Evolutionary conservation across 306 rosid species (phyloP).

Genomic region (Begonia loranthoides): DNA sequence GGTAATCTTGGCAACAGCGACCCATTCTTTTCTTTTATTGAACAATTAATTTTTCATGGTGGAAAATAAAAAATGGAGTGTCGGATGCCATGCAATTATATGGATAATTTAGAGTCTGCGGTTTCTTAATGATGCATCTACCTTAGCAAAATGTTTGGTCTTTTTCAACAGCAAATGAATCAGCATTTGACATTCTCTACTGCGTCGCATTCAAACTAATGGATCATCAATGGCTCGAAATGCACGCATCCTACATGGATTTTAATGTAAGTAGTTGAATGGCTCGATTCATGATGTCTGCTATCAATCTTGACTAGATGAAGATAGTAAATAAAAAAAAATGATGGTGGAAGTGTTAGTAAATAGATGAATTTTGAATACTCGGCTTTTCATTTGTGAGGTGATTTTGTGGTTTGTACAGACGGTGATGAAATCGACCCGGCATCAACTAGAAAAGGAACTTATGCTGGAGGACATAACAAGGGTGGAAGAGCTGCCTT

Average conservation of each 20-base stretch:
- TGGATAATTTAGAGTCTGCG: background rate
- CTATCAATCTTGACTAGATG: background rate
- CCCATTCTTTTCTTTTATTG: background rate
- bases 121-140: background rate
- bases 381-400: background rate
- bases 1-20: background rate
- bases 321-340: background rate
- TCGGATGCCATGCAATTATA: no score
- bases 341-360: background rate
- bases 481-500: conserved; percentile 90
- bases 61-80: background rate
- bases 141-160: background rate
- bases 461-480: conserved; percentile 61
- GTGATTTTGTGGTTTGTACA: background rate
- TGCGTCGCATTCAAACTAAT: conserved; percentile 73
- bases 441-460: conserved; percentile 70
- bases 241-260: conserved; percentile 84
- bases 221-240: conserved; percentile 82
- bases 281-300: background rate
- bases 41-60: background rate
- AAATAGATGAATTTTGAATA: no score
- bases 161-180: conserved; percentile 50
- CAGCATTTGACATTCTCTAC: conserved; percentile 87
- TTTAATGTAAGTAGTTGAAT: conserved; percentile 62
- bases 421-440: conserved; percentile 49